Conservation (phyloP, 73 alveolate genomes). For the Halteria grandinella region DNA sequence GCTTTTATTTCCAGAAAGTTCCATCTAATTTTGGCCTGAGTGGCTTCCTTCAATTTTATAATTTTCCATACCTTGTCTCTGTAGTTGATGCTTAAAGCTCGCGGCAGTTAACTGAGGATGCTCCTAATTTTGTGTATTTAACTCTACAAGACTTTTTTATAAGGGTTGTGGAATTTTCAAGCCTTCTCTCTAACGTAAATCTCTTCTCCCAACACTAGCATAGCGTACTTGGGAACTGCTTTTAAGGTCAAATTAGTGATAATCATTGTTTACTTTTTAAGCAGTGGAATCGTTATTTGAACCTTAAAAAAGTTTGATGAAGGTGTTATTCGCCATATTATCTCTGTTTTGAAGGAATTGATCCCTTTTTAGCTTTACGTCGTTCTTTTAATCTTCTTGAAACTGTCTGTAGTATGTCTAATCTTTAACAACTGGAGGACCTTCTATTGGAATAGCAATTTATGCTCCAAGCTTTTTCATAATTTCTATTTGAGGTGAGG, state of each 20-base stretch:
- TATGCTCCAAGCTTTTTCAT: no score
- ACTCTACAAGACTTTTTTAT: not conserved
- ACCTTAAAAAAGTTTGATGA: constrained; percentile 27
- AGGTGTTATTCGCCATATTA: constrained; percentile 40
- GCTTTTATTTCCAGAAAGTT: no score
- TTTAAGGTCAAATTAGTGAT: no score
- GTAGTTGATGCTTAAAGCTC: no score
- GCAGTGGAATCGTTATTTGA: not conserved
- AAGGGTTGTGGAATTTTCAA: not conserved
- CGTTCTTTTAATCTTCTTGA: constrained; percentile 1
- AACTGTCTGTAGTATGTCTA: constrained; percentile 27
- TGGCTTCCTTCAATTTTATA: no score
- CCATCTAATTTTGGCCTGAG: no score
- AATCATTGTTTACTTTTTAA: not conserved
- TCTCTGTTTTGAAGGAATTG: constrained; percentile 21
- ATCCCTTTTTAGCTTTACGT: constrained; percentile 33
- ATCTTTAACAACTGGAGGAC: constrained; percentile 33
- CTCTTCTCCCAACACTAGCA: no score
- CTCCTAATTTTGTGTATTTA: not conserved
- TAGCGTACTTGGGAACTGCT: no score
- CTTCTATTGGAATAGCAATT: no score
- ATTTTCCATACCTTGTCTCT: no score
- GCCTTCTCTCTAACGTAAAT: not conserved
- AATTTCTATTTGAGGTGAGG: no score
- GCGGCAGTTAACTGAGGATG: no score